phyloP scores from a whole-genome alignment of 2,329 filamentous ascomycete species.

The Orbilia quercus region DNA sequence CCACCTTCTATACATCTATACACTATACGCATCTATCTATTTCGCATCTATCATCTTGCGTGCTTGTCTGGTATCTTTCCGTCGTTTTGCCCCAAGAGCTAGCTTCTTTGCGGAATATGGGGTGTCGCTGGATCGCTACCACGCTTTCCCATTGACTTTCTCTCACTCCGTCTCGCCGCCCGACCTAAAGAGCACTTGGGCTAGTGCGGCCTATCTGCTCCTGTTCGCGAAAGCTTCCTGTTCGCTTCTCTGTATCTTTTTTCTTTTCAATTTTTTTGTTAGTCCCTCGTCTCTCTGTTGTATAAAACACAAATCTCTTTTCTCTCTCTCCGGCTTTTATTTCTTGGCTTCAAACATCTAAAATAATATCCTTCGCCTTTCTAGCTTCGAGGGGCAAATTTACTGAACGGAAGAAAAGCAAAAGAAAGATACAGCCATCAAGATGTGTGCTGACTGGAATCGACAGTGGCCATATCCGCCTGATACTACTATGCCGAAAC shows the following conservation, averaged over 20 bases:
- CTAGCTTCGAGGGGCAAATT: slow-evolving; percentile 31
- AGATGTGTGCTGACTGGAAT: slow-evolving; percentile 56
- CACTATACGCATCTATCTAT: too few species aligned
- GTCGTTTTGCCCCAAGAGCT: not conserved
- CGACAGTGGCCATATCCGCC: slow-evolving; percentile 44
- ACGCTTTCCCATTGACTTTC: slow-evolving; percentile 50
- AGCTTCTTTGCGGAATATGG: slow-evolving; percentile 50
- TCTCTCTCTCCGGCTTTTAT: slow-evolving; percentile 29
- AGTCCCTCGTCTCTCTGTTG: not conserved
- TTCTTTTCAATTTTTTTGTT: slow-evolving; percentile 14
- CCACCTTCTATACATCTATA: too few species aligned
- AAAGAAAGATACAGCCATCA: slow-evolving; percentile 32
- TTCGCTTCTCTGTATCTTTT: slow-evolving; percentile 53
- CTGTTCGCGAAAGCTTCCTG: slow-evolving; percentile 26
- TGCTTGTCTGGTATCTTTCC: not conserved
- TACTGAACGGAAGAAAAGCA: slow-evolving; percentile 21
- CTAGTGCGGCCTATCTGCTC: slow-evolving; percentile 25
- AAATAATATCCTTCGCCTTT: slow-evolving; percentile 37
- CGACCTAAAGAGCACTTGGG: slow-evolving; percentile 22
- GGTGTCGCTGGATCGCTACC: slow-evolving; percentile 52
- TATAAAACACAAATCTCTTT: not conserved
- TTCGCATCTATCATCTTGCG: slow-evolving; percentile 9
- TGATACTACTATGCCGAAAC: slow-evolving; percentile 49
- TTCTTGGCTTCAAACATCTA: too few species aligned
- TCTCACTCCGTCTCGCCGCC: slow-evolving; percentile 28